Evolutionary conservation across 164 flowering plant genomes (phyloP), one percentile per base, ranked within the genome.

Genomic region (Nelumbo lutea): DNA sequence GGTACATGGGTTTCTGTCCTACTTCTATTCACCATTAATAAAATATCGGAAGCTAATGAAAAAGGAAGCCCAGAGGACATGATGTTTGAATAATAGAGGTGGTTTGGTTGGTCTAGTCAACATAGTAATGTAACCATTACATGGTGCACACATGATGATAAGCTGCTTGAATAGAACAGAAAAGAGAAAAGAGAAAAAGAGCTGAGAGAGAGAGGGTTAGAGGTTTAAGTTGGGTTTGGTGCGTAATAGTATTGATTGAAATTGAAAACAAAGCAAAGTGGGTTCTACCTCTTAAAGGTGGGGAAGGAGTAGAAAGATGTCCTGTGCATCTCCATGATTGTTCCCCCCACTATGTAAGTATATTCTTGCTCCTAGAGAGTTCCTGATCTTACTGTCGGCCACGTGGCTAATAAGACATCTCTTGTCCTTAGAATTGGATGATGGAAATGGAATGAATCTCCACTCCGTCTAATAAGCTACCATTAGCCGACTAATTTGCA

Each of bases 311-410:
- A 50, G 53, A 50, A 50, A 78, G 76, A 75, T 73, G 82, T 79
- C 55, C 70, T 73, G 72, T 72, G 57, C 66, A 68, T 55, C 38
- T 61, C 72, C 81, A 83, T 87, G 71, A 87, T 84, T 58, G 42
- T 73, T 77, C 70, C 60, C 78, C 82, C 89, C 91, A 83, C 89
- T 82, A 84, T 6, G 42, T 68, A 4, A 74, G 83, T 77, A 82
- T 81, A 81, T 81, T 79, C 82, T 77, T 60, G 67, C 52, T 50
- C 53, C 56, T 41, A 44, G 39, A 3, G 53, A 14, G 53, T 52
- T 48, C 69, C 42, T 41, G 69, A 70, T 76, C 68, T 69, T 68
- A 70, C 71, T 81, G 87, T 75, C 82, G 72, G 79, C 82, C 86
- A 81, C 81, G 79, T 83, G 84, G 82, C 78, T 27, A 27, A 27